Evolutionary conservation across 352 stramenopile genomes (phyloP).

Genomic region (Pythium chondricola): DNA sequence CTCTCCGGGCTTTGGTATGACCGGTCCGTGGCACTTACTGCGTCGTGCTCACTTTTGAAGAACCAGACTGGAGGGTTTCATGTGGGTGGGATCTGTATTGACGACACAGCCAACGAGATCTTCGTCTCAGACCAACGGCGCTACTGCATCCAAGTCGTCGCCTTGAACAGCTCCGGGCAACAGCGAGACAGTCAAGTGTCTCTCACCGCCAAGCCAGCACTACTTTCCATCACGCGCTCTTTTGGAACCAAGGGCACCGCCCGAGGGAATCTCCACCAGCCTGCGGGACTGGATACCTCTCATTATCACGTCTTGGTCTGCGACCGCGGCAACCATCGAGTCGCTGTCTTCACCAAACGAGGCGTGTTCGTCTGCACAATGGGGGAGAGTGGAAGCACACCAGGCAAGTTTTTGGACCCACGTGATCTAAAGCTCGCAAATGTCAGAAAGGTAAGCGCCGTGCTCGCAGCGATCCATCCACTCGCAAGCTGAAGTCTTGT

Average conservation of each 20-base stretch:
- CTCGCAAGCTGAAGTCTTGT: background rate
- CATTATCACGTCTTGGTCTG: conserved; percentile 68
- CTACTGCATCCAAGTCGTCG: conserved; percentile 45
- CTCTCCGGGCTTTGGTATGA: too few relatives aligned
- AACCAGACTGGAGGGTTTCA: too few relatives aligned
- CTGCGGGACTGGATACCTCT: conserved; percentile 41
- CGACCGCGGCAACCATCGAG: conserved; percentile 42
- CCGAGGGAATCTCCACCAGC: conserved; percentile 30
- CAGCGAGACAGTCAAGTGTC: background rate
- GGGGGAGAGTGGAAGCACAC: conserved; percentile 28
- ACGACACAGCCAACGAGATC: conserved; percentile 51
- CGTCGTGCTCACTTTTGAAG: too few relatives aligned
- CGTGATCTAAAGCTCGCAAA: conserved; percentile 52
- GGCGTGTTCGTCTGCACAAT: conserved; percentile 41
- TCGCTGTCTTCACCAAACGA: conserved; percentile 52
- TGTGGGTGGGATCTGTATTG: too few relatives aligned
- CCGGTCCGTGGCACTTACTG: too few relatives aligned
- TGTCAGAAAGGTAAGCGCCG: conserved; percentile 57
- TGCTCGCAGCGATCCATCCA: too few relatives aligned
- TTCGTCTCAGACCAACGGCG: conserved; percentile 49
- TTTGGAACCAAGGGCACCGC: conserved; percentile 30
- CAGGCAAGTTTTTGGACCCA: conserved; percentile 38
- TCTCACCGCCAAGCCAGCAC: background rate
- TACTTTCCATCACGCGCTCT: conserved; percentile 9
- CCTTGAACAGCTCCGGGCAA: conserved; percentile 16